Conservation (phyloP, 1,284 basidiomycete genomes). For the Leucoagaricus sp. region DNA sequence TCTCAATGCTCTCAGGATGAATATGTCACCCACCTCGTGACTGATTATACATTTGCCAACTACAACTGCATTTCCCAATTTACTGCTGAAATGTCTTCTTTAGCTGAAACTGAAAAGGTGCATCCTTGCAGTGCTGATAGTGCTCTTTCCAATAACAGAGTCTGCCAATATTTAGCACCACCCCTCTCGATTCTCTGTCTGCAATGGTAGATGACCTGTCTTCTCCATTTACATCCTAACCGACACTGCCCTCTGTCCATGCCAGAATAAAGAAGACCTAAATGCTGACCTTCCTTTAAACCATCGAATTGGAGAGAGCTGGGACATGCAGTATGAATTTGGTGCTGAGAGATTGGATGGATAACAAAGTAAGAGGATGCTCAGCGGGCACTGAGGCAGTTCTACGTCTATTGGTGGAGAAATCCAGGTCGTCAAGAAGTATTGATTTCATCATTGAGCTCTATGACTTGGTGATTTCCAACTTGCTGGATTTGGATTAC, state of each 20-base stretch:
- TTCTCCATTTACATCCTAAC: background rate
- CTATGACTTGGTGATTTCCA: background rate
- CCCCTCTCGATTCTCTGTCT: background rate
- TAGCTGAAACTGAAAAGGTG: conserved; percentile 6
- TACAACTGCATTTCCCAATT: conserved; percentile 11
- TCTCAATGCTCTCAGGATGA: too few species aligned
- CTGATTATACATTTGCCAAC: conserved; percentile 8
- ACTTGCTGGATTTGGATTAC: background rate
- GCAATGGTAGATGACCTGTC: conserved; percentile 1
- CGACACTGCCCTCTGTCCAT: conserved; percentile 1
- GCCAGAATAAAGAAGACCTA: conserved; percentile 13
- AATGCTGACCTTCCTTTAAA: conserved; percentile 6
- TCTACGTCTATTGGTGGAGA: background rate
- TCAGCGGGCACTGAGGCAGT: conserved; percentile 2
- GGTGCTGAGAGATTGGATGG: conserved; percentile 5
- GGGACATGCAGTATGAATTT: background rate
- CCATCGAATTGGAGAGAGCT: conserved; percentile 7
- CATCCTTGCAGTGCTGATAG: too few species aligned
- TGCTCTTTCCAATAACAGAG: background rate
- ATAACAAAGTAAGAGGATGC: conserved; percentile 5
- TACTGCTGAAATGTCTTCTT: background rate
- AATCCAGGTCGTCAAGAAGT: background rate
- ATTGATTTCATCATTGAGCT: conserved; percentile 7
- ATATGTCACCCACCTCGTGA: conserved; percentile 2
- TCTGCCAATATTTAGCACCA: conserved; percentile 13